These are phyloP conservation scores for Ogataea hybrid DNA, from an alignment of 1,139 yeast species.

Conservation along the genomic window DNA sequence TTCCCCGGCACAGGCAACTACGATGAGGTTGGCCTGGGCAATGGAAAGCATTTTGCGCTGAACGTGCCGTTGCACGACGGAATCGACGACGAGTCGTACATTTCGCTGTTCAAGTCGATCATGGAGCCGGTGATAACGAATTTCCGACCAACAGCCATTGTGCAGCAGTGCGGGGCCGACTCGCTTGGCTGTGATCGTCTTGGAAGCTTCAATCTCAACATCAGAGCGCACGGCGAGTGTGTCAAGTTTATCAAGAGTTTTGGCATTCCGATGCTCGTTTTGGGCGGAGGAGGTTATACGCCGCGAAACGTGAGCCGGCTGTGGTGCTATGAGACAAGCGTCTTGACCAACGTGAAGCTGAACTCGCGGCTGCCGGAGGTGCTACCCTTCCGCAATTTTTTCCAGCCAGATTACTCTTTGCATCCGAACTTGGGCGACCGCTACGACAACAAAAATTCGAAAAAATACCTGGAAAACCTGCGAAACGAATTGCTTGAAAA, in stretches of 20 bases:
- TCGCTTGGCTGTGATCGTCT: conserved; percentile 87
- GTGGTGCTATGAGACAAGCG: conserved; percentile 94
- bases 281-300: conserved; percentile 98
- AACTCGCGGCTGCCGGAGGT: conserved; percentile 74
- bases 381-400: conserved; percentile 82
- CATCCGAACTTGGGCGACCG: conserved; percentile 91
- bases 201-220: conserved; percentile 89
- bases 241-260: conserved; percentile 85
- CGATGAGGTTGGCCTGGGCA: conserved; percentile 85
- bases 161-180: conserved; percentile 91
- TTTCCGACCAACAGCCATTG: conserved; percentile 90
- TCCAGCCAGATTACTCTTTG: conserved; percentile 87
- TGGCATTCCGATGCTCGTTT: conserved; percentile 83
- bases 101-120: conserved; percentile 52
- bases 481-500: conserved; percentile 78
- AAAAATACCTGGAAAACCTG: conserved; percentile 79
- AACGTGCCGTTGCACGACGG: conserved; percentile 93
- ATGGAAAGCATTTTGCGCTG: conserved; percentile 82
- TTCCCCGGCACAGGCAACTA: conserved; percentile 96
- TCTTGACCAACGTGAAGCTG: conserved; percentile 74
- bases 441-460: conserved; percentile 83
- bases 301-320: conserved; percentile 96
- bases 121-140: conserved; percentile 84
- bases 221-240: conserved; percentile 95
- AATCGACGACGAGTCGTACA: conserved; percentile 81